phyloP scores from a whole-genome alignment of 75 land plant genomes.

The Pseudotsuga menziesii region DNA sequence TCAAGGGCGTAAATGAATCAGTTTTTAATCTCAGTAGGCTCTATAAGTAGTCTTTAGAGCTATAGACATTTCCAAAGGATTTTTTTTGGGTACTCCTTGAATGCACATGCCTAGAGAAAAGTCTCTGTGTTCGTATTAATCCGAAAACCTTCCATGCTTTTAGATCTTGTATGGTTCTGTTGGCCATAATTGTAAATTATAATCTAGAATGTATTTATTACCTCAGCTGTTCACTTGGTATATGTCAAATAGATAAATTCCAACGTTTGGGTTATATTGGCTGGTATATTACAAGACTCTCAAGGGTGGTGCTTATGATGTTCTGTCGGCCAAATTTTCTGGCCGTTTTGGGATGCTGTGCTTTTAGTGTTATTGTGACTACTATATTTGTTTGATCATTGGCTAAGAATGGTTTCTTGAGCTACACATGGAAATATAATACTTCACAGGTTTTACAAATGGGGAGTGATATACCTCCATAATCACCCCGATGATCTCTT shows the following conservation, averaged over 20 bases:
- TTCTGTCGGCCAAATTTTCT: too few relatives aligned
- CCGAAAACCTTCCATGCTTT: background rate
- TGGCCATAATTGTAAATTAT: background rate
- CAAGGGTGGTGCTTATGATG: background rate
- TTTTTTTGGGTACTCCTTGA: background rate
- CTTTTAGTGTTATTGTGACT: background rate
- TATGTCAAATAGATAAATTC: background rate
- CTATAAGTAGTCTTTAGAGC: background rate
- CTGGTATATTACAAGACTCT: background rate
- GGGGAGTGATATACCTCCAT: background rate
- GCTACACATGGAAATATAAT: background rate
- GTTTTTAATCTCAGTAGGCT: background rate
- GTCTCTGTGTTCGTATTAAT: background rate
- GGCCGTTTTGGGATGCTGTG: background rate
- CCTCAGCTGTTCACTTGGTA: background rate
- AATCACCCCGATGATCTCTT: background rate
- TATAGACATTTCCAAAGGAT: too few relatives aligned
- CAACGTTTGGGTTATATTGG: background rate
- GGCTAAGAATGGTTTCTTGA: background rate
- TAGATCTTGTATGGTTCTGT: background rate
- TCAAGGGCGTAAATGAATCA: background rate
- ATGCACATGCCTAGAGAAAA: background rate
- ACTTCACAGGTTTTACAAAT: background rate
- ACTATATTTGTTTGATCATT: background rate
- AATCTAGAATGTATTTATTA: background rate